Evolutionary conservation across 2,329 filamentous ascomycete species (phyloP), one percentile per base, ranked within the genome.

Genomic region (Pseudomassariella vexata): DNA sequence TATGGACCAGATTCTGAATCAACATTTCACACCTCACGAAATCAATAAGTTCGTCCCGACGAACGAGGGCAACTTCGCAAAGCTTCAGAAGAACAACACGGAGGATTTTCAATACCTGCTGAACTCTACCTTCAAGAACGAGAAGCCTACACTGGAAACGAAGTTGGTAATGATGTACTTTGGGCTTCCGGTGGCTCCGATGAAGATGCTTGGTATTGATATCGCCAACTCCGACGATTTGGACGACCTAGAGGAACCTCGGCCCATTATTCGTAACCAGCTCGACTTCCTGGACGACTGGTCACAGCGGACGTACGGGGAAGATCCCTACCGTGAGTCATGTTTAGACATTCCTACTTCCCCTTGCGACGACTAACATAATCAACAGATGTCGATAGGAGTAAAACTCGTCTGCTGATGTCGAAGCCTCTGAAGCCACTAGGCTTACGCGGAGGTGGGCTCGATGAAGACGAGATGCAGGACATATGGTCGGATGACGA

Each of bases 121-220:
- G 4, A 18, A 39, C 4, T 45, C 41, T 2, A 49, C 52, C 1
- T 62, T 65, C 36, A 47, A 46, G 8, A 46, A 36, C 5, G 37
- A 50, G 6, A 16, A 37, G 2, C 39, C 48, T 5, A 48, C 50
- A 2, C 35, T 66, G 11, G 50, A 52, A 3, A 54, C 59, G n/a
- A 69, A 67, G 42, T 36, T 72, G 35, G 50, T 65, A 0, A 57
- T 68, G 50, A 49, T 67, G 26, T 68, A 62, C 44, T 70, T 69
- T 37, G 67, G 66, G 1, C 42, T 69, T 5, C 63, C 64, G 0
- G 51, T 68, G 3, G 61, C 60, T 30, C 64, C 67, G 0, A 41
- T 63, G 18, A 50, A 53, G 24, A 44, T 50, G 3, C 45, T 56
- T 16, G 37, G 19, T 2, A 10, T 14, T 20, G 29, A 46, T 21